Evolutionary conservation across 805 yeast genomes (phyloP).

Genomic region (Cyberlindnera xylosilytica): DNA sequence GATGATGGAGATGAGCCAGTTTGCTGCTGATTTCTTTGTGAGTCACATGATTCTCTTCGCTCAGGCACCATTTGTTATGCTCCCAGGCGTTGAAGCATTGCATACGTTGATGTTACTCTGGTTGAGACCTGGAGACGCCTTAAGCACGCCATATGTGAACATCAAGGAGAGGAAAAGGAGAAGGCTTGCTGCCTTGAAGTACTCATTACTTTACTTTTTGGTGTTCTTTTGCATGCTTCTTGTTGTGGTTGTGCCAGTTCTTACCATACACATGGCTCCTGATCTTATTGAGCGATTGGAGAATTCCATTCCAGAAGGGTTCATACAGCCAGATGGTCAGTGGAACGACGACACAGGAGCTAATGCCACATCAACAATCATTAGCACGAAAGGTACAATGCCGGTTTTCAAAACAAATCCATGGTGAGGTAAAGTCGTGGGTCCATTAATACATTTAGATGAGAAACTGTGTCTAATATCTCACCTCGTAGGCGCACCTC

Average conservation of each 20-base stretch:
- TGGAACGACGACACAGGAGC: constrained; percentile 66
- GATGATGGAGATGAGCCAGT: constrained; percentile 61
- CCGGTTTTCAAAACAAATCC: constrained; percentile 32
- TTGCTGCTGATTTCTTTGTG: constrained; percentile 59
- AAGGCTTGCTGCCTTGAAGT: constrained; percentile 41
- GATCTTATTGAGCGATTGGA: constrained; percentile 21
- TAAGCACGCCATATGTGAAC: constrained; percentile 24
- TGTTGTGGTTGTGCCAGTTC: constrained; percentile 46
- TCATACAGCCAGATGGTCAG: constrained; percentile 59
- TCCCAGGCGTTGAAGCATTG: constrained; percentile 63
- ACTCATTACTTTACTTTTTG: constrained; percentile 29
- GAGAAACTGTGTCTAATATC: too few species aligned
- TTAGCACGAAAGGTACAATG: constrained; percentile 35
- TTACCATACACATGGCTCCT: constrained; percentile 32
- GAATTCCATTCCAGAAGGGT: constrained; percentile 31
- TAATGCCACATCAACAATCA: constrained; percentile 45
- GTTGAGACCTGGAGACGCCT: constrained; percentile 53
- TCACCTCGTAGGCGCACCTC: too few species aligned
- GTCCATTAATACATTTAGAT: too few species aligned
- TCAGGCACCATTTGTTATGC: constrained; percentile 58
- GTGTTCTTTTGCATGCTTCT: constrained; percentile 41
- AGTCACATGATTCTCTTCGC: constrained; percentile 56
- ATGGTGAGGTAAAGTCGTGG: too few species aligned
- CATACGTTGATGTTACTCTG: constrained; percentile 68
- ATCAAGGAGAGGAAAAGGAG: constrained; percentile 32